Percentiles rank a stretch among this genome's conserved stretches.
Conservation (phyloP, 768 basidiomycete genomes). For the Auriscalpium orientale region DNA sequence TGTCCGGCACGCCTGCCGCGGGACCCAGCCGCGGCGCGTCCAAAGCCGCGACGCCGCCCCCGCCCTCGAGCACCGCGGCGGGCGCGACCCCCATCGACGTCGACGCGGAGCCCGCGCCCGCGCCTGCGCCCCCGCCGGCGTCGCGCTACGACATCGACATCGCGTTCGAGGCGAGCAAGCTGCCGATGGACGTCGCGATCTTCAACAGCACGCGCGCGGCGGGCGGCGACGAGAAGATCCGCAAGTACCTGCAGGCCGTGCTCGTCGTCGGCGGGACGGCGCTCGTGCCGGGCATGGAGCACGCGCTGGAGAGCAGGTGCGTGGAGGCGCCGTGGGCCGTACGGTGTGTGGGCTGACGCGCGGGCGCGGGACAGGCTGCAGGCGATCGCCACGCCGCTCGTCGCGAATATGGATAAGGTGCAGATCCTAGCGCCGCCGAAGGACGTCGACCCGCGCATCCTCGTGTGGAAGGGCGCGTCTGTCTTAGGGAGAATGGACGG, state of each 20-base stretch:
- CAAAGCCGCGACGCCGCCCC: conserved; percentile 14
- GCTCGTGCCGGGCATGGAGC: conserved; percentile 72
- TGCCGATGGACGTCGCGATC: conserved; percentile 88
- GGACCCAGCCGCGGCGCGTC: conserved; percentile 3
- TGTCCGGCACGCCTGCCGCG: conserved; percentile 13
- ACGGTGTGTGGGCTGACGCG: conserved; percentile 8
- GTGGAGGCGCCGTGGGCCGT: conserved; percentile 11
- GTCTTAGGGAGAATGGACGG: conserved; percentile 91
- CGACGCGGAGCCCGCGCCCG: neutral
- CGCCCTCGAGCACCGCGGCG: conserved; percentile 10
- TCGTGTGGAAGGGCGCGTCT: conserved; percentile 93
- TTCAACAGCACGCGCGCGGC: conserved; percentile 87
- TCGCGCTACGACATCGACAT: conserved; percentile 63
- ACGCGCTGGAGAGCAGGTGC: conserved; percentile 84
- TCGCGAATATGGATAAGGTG: conserved; percentile 80
- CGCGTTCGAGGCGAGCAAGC: conserved; percentile 76
- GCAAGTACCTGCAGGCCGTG: conserved; percentile 82
- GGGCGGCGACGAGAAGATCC: conserved; percentile 82
- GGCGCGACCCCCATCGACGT: conserved; percentile 5
- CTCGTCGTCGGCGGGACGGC: conserved; percentile 84
- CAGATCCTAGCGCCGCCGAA: conserved; percentile 92
- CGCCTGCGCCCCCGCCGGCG: conserved; percentile 22
- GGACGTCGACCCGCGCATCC: conserved; percentile 80
- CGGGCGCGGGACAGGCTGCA: conserved; percentile 43
- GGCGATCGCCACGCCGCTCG: conserved; percentile 77